Evolutionary conservation across 2,329 filamentous ascomycete species (phyloP).

Genomic region (Chaetomiaceae sp.): DNA sequence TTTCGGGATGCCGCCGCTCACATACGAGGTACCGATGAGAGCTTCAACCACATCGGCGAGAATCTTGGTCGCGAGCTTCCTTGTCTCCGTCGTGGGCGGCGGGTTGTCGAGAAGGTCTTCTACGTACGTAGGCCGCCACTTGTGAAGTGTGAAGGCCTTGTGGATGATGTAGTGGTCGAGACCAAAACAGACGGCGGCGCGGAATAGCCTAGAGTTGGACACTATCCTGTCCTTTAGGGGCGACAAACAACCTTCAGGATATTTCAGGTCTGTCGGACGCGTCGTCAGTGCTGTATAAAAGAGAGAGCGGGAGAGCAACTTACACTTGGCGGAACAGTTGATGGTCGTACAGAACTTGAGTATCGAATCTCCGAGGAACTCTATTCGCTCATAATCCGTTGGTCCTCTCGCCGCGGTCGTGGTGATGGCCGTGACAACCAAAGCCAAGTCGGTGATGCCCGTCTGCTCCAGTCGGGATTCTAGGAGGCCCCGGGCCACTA

Average conservation of each 20-base stretch:
- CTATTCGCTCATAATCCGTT: slow-evolving; percentile 74
- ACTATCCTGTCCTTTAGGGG: slow-evolving; percentile 65
- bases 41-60: slow-evolving; percentile 86
- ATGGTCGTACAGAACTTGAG: slow-evolving; percentile 70
- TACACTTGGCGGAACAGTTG: slow-evolving; percentile 55
- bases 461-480: slow-evolving; percentile 50
- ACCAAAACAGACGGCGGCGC: slow-evolving; percentile 57
- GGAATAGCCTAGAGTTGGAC: slow-evolving; percentile 68
- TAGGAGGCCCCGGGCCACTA: slow-evolving; percentile 60
- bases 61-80: slow-evolving; percentile 65
- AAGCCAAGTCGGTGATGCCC: slow-evolving; percentile 47
- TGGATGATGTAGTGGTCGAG: slow-evolving; percentile 71
- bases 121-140: slow-evolving; percentile 67
- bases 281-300: background rate
- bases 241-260: slow-evolving; percentile 74
- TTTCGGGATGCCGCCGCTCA: slow-evolving; percentile 62
- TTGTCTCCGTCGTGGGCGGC: slow-evolving; percentile 24
- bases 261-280: slow-evolving; percentile 49
- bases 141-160: slow-evolving; percentile 60
- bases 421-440: slow-evolving; percentile 67
- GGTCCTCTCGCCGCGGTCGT: slow-evolving; percentile 56
- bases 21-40: slow-evolving; percentile 70
- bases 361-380: slow-evolving; percentile 81
- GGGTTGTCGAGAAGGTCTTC: slow-evolving; percentile 32
- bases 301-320: slow-evolving; percentile 26